Conservation (phyloP, 768 basidiomycete genomes). For the Leccinellum albellum region DNA sequence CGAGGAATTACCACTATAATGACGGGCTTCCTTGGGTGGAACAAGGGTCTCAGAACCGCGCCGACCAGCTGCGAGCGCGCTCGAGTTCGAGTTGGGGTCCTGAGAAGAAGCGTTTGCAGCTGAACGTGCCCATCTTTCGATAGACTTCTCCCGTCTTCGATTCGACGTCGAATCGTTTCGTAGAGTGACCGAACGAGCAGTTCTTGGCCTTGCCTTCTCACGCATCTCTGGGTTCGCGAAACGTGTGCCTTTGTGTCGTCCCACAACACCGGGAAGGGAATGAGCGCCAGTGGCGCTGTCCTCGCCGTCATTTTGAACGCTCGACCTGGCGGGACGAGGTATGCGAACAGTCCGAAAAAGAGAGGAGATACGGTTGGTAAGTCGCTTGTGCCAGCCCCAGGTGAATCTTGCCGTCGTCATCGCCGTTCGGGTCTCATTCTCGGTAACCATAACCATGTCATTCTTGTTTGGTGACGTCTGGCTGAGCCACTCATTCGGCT, state of each 20-base stretch:
- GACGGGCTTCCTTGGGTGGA: constrained; percentile 17
- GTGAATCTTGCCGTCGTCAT: constrained; percentile 63
- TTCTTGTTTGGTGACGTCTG: constrained; percentile 51
- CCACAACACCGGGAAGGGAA: constrained; percentile 28
- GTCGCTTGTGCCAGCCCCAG: constrained; percentile 51
- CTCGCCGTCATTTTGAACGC: constrained; percentile 15
- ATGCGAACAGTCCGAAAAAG: constrained; percentile 44
- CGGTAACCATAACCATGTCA: constrained; percentile 57
- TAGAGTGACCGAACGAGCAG: constrained; percentile 13
- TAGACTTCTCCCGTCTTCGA: constrained; percentile 29
- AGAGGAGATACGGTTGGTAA: constrained; percentile 44
- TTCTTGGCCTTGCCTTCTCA: constrained; percentile 29
- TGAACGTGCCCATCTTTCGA: constrained; percentile 32
- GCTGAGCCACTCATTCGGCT: constrained; percentile 68
- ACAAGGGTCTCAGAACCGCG: constrained; percentile 33
- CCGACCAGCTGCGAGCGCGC: constrained; percentile 8
- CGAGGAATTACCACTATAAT: constrained; percentile 10
- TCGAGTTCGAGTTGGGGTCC: constrained; percentile 13
- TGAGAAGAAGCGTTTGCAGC: constrained; percentile 21
- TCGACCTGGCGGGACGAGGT: constrained; percentile 15
- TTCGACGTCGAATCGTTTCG: constrained; percentile 23
- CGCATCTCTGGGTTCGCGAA: constrained; percentile 11
- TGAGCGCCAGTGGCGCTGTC: constrained; percentile 27
- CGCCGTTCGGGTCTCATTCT: constrained; percentile 73
- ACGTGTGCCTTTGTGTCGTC: constrained; percentile 27